Base-by-base conservation (phyloP, 345 rosid species). In the Isatis tinctoria region DNA sequence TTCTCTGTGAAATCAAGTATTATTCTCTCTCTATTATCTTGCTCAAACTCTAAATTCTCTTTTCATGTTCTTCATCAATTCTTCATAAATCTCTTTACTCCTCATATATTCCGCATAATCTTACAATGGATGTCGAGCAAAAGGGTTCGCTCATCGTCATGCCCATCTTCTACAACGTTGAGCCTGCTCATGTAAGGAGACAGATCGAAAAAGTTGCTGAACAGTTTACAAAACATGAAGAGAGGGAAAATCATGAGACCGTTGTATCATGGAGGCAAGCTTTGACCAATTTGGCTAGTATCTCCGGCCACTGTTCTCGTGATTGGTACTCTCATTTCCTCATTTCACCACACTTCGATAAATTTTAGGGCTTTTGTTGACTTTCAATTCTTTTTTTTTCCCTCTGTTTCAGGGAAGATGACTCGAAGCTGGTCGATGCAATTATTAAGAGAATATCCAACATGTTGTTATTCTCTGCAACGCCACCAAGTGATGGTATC, bases 121-220 rank as follows among this genome's bases (percentile, higher is more conserved):
- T n/a, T n/a, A n/a, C n/a, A n/a, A n/a, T n/a, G n/a, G 47, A 60
- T 7, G 61, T 41, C 20, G 67, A 43, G 39, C 45, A 70, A 30
- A 32, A 14, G 1, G 40, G 59, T 13, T 22, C 44, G 3, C 37
- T 70, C 44, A 18, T 44, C 16, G 80, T 70, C 5, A 27, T 76
- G 39, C 80, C 75, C 11, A 57, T 75, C 67, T 75, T 75, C 69
- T 68, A 68, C 54, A 10, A 32, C 32, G 66, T 75, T 3, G 57
- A 70, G 52, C 80, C 80, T 9, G 30, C 76, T 18, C 66, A 56
- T 11, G 60, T 57, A 4, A 32, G 62, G 41, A 57, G 62, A 57
- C 62, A 32, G 26, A 57, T 57, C 7, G 41, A 33, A 56, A 71
- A n/a, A 39, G 74, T 77, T 13, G 73, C 60, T 4, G 26, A 59